A percentile compares a stretch with the other conserved stretches of the same genome.
These are phyloP conservation scores for Penicillium alfredii DNA, from an alignment of 495 filamentous ascomycete species.

Conservation along the genomic window DNA sequence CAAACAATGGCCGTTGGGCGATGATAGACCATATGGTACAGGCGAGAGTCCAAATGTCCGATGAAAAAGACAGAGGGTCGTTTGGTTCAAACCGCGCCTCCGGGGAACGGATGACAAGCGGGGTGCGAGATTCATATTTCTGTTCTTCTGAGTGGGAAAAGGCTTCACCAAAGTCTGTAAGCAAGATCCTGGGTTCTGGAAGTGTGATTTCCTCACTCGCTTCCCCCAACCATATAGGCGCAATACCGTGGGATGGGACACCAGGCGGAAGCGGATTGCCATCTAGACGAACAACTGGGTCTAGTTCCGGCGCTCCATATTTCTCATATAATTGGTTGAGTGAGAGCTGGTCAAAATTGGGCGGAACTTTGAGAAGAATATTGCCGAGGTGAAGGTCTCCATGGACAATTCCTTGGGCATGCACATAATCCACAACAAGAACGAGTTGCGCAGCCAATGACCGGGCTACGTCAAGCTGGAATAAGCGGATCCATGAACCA, in stretches of 20 bases:
- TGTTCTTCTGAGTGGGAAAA: constrained; percentile 23
- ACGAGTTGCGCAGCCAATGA: constrained; percentile 36
- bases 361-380: constrained; percentile 20
- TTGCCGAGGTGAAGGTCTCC: constrained; percentile 31
- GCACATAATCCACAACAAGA: constrained; percentile 26
- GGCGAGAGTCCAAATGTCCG: constrained; percentile 29
- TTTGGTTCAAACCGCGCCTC: constrained; percentile 24
- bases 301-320: constrained; percentile 19
- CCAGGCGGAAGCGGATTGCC: constrained; percentile 17
- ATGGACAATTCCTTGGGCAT: constrained; percentile 29
- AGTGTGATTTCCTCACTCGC: constrained; percentile 21
- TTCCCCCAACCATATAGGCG: constrained; percentile 26
- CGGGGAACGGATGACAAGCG: constrained; percentile 23
- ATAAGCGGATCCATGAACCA: constrained; percentile 26
- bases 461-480: constrained; percentile 37
- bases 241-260: constrained; percentile 18
- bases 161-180: constrained; percentile 38
- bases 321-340: constrained; percentile 20
- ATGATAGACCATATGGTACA: constrained; percentile 26
- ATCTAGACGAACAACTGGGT: constrained; percentile 21
- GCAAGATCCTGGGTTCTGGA: constrained; percentile 25
- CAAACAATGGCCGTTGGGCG: constrained; percentile 21
- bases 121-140: constrained; percentile 25
- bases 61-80: constrained; percentile 17
- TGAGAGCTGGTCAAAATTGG: constrained; percentile 17